Evolutionary conservation across 2,329 filamentous ascomycete species (phyloP), one percentile per base, ranked within the genome.

Genomic region (Penicillium sp.): DNA sequence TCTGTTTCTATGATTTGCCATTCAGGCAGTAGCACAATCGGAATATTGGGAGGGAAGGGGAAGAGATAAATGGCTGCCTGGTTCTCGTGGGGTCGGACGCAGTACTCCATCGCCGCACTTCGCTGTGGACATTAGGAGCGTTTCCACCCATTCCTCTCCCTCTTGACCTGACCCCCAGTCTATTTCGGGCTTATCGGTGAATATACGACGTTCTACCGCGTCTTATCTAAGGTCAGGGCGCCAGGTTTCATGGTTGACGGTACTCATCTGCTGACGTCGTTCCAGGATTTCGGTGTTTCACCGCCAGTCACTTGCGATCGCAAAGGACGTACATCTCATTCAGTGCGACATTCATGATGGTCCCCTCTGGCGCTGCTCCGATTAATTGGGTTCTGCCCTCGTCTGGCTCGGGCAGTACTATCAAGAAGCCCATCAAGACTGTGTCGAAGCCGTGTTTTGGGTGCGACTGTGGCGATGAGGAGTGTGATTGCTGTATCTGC

Each of bases 401-500:
- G n/a, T 72, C 70, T 13, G 65, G 70, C 56, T 73, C 75, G 22
- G 72, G 71, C 14, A 68, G 75, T 19, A 74, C 75, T 0, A 69
- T 78, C 54, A 73, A 68, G 49, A 76, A 76, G 55, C 76, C 76
- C 16, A 75, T 78, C 64, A 76, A 78, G 61, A 61, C 70, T 2
- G 72, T 75, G 4, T 73, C 75, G 8, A 79, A 78, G 60, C 76
- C 76, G 8, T 79, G 76, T 52, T 78, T 79, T 56, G 75, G 76
- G 3, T 79, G 76, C 54, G 76, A 77, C 48, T 79, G 76, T 33
- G 75, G 76, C 6, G 76, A 76, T 61, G 75, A 77, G 52, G 75
- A 76, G 40, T 79, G 76, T 37, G 76, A 79, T 60, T 78, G 74
- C 57, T 77, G 75, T 53, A 74, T 79, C 57, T 79, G 76, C 60